Evolutionary conservation across 371 early-diverging fungal genomes (phyloP).

Genomic region (Mucor saturninus): DNA sequence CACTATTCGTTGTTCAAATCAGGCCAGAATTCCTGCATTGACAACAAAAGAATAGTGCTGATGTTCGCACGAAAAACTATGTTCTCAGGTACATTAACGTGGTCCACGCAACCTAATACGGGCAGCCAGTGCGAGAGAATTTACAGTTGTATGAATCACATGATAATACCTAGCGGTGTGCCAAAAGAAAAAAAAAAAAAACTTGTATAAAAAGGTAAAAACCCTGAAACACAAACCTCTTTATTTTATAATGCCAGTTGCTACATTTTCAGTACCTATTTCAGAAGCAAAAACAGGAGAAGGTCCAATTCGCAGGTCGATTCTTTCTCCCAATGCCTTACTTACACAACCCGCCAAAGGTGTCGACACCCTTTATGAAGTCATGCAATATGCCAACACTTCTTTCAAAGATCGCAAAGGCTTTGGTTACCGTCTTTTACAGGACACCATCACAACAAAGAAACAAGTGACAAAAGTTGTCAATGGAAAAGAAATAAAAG

Average conservation of each 20-base stretch:
- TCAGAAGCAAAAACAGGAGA: constrained; percentile 45
- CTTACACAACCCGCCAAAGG: constrained; percentile 57
- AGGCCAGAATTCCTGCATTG: too few relatives aligned
- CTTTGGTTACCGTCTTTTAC: constrained; percentile 73
- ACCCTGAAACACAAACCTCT: too few relatives aligned
- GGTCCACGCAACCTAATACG: too few relatives aligned
- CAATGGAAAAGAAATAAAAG: constrained; percentile 64
- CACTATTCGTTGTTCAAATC: too few relatives aligned
- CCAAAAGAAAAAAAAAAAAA: too few relatives aligned
- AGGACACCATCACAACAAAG: constrained; percentile 69
- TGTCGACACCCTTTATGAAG: constrained; percentile 72
- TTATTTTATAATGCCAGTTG: constrained; percentile 4
- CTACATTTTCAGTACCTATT: constrained; percentile 42
- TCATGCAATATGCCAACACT: constrained; percentile 58
- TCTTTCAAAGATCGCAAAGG: constrained; percentile 54
- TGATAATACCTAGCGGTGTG: too few relatives aligned
- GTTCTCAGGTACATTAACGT: too few relatives aligned
- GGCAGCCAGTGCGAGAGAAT: too few relatives aligned
- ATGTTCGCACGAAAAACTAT: too few relatives aligned
- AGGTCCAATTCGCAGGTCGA: constrained; percentile 59
- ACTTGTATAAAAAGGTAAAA: too few relatives aligned
- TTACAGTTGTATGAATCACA: too few relatives aligned
- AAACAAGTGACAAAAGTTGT: constrained; percentile 75
- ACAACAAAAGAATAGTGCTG: too few relatives aligned
- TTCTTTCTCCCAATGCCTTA: constrained; percentile 58